A percentile compares a stretch with the other conserved stretches of the same genome.
These are phyloP conservation scores for Penicillium bovifimosum DNA, from an alignment of 495 filamentous ascomycete species.

Conservation along the genomic window DNA sequence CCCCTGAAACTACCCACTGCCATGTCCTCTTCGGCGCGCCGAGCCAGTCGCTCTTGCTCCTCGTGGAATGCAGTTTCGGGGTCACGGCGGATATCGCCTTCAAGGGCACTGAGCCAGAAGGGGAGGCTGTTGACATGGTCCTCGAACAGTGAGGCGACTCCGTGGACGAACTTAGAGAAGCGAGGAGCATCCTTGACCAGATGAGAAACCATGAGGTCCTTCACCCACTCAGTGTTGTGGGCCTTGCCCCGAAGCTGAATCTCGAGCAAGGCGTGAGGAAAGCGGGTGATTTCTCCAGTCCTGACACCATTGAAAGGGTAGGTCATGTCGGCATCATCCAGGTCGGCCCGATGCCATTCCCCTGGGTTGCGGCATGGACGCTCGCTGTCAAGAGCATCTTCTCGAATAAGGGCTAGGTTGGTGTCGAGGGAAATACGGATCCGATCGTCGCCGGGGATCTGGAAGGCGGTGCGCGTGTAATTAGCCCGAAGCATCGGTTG, in stretches of 20 bases:
- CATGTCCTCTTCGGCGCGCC: slow-evolving; percentile 76
- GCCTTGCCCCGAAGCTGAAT: slow-evolving; percentile 79
- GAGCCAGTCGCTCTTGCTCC: slow-evolving; percentile 75
- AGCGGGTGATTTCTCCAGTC: slow-evolving; percentile 86
- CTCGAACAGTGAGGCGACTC: slow-evolving; percentile 84
- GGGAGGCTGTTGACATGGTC: slow-evolving; percentile 94
- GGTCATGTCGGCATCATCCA: slow-evolving; percentile 74
- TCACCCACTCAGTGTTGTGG: slow-evolving; percentile 77
- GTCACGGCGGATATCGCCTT: slow-evolving; percentile 88
- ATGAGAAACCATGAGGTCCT: slow-evolving; percentile 86
- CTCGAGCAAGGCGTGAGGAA: slow-evolving; percentile 86
- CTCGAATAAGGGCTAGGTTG: slow-evolving; percentile 83
- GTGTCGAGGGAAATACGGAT: slow-evolving; percentile 92
- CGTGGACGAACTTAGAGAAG: slow-evolving; percentile 96
- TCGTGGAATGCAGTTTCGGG: slow-evolving; percentile 86
- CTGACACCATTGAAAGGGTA: slow-evolving; percentile 81
- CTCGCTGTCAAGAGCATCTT: slow-evolving; percentile 78
- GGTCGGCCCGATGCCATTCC: slow-evolving; percentile 86
- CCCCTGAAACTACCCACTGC: slow-evolving; percentile 81
- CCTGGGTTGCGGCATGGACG: slow-evolving; percentile 82
- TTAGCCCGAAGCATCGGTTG: slow-evolving; percentile 86
- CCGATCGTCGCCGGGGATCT: slow-evolving; percentile 87
- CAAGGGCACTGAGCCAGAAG: slow-evolving; percentile 88
- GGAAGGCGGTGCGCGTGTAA: slow-evolving; percentile 92
- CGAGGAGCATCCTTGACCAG: slow-evolving; percentile 81